Evolutionary conservation across 371 early-diverging fungal species (phyloP), one percentile per base, ranked within the genome.

Genomic region (Dichotomocladium elegans): DNA sequence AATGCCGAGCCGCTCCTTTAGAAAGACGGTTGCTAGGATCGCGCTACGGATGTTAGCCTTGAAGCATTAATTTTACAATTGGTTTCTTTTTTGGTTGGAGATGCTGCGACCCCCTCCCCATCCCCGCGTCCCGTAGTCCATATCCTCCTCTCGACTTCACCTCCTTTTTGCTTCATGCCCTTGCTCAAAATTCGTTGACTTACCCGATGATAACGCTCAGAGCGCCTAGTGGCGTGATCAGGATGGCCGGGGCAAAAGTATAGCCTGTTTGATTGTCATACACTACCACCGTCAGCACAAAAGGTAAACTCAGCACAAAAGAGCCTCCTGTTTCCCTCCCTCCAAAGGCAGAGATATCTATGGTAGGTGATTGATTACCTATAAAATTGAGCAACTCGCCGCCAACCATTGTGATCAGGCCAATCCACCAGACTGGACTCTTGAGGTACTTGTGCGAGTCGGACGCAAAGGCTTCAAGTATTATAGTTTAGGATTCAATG

Each of bases 211-310:
- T 85, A n/a, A 94, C 95, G 63, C 86, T 86, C 30, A 95, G 72
- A 12, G 91, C 92, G 19, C 95, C 94, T 37, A 94, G 73, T 4
- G 95, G 94, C n/a, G 95, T 93, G 10, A 94, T 90, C 29, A 93
- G 77, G 49, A 93, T 91, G 41, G 94, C 93, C 0, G 94, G 94
- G 21, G 94, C 93, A 81, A 86, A 94, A 47, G 93, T 82, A 63
- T 93, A 94, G 0, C 92, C 93, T 51, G n/a, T 22, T 17, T 41
- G 14, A 37, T 27, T 3, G 47, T 49, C n/a, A n/a, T n/a, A n/a
- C n/a, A n/a, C n/a, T n/a, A n/a, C n/a, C n/a, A n/a, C n/a, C n/a
- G n/a, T n/a, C n/a, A n/a, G n/a, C n/a, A n/a, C n/a, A n/a, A n/a
- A n/a, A n/a, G n/a, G n/a, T n/a, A n/a, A n/a, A n/a, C n/a, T n/a